These are phyloP conservation scores for Chenopodium quinoa DNA, from an alignment of 148 eudicot genomes.

Conservation along the genomic window DNA sequence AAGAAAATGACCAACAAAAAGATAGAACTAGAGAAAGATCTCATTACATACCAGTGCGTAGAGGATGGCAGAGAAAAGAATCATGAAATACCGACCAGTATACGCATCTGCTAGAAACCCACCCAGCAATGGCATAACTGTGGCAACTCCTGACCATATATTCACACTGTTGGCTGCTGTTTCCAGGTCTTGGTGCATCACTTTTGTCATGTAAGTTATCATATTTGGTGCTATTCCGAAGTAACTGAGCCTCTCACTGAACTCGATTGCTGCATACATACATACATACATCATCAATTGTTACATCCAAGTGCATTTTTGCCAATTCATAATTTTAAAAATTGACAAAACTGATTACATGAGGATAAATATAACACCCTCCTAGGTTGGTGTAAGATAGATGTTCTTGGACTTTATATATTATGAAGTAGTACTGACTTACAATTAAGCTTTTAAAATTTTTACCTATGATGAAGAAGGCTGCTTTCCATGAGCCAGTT, in stretches of 20 bases:
- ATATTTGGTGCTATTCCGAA: conserved; percentile 75
- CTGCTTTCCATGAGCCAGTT: conserved; percentile 85
- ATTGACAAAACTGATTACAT: too few species aligned
- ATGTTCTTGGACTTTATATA: too few species aligned
- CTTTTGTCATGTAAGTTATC: conserved; percentile 69
- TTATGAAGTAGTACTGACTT: too few species aligned
- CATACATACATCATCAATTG: too few species aligned
- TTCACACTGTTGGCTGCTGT: conserved; percentile 72
- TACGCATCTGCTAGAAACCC: conserved; percentile 84
- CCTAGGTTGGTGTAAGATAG: too few species aligned
- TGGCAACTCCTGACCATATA: conserved; percentile 72
- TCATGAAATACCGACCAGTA: conserved; percentile 62
- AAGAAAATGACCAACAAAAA: too few species aligned
- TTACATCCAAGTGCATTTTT: too few species aligned
- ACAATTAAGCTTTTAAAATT: too few species aligned
- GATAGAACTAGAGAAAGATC: too few species aligned
- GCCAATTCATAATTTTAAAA: too few species aligned
- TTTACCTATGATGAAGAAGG: conserved; percentile 72
- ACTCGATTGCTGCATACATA: conserved; percentile 53
- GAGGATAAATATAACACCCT: too few species aligned
- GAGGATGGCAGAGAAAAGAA: conserved; percentile 48
- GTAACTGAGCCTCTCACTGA: conserved; percentile 82
- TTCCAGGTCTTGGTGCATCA: conserved; percentile 70
- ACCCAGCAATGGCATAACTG: conserved; percentile 71
- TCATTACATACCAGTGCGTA: conserved; percentile 43